phyloP scores from a whole-genome alignment of 129 eudicot species.

The Flaveria linearis region DNA sequence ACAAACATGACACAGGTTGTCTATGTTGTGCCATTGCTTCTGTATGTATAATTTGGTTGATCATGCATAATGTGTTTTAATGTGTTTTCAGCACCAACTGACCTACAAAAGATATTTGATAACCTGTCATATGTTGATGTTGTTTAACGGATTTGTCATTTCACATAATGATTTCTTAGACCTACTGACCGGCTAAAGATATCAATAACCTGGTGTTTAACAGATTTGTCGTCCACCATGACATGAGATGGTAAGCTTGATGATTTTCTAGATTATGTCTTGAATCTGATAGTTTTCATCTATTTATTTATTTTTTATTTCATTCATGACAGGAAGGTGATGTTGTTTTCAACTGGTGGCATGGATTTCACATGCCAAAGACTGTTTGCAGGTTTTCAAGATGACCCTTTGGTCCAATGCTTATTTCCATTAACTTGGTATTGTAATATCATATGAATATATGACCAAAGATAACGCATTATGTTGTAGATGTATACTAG shows the following conservation, averaged over 20 bases:
- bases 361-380: background rate
- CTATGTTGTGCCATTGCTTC: background rate
- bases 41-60: background rate
- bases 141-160: background rate
- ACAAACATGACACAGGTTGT: background rate
- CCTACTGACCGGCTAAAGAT: background rate
- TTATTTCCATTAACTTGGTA: slow-evolving; percentile 5
- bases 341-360: background rate
- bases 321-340: slow-evolving; percentile 10
- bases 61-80: background rate
- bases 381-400: slow-evolving; percentile 4
- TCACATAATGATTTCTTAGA: background rate
- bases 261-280: background rate
- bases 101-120: background rate
- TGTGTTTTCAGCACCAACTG: too few relatives aligned
- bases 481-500: slow-evolving; percentile 17
- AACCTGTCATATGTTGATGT: background rate
- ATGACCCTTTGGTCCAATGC: background rate
- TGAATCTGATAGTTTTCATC: background rate
- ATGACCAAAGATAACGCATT: background rate
- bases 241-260: background rate
- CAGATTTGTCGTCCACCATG: background rate
- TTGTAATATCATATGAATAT: background rate
- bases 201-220: background rate
- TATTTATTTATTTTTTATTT: background rate